A percentile compares a stretch with the other conserved stretches of the same genome.
phyloP scores from a whole-genome alignment of 2,329 filamentous ascomycete genomes.

The Alternaria brassicae region DNA sequence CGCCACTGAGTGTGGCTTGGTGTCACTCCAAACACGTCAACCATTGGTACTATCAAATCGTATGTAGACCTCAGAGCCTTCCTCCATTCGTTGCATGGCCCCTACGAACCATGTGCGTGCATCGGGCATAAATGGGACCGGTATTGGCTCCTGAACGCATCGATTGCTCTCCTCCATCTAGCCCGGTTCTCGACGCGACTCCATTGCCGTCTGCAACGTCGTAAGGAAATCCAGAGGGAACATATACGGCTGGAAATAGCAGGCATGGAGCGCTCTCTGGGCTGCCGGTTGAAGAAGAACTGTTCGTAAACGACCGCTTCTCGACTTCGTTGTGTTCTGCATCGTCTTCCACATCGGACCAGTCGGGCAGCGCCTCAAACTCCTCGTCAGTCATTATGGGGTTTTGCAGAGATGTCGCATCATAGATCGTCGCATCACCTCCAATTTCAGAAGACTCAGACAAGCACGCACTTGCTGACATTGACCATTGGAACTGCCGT shows the following conservation, averaged over 20 bases:
- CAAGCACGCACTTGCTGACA: not conserved
- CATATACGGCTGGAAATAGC: not conserved
- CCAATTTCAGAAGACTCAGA: not conserved
- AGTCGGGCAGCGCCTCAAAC: not conserved
- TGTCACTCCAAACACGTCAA: not conserved
- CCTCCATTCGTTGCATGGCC: not conserved
- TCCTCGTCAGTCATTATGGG: not conserved
- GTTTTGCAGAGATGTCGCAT: not conserved
- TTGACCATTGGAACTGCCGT: not conserved
- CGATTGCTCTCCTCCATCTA: not conserved
- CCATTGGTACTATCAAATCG: too few species aligned
- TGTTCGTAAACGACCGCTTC: not conserved
- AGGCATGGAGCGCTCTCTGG: too few species aligned
- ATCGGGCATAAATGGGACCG: too few species aligned
- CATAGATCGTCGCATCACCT: not conserved
- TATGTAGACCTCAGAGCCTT: not conserved
- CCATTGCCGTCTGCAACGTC: not conserved
- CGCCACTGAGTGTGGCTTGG: conserved; percentile 8
- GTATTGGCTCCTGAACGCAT: too few species aligned
- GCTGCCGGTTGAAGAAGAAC: not conserved
- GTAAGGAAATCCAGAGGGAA: not conserved
- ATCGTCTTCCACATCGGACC: conserved; percentile 9
- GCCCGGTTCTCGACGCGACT: not conserved
- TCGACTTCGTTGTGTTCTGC: not conserved
- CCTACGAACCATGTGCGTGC: too few species aligned